Conservation (phyloP, 1,284 basidiomycete species). For the Volvariella volvacea region DNA sequence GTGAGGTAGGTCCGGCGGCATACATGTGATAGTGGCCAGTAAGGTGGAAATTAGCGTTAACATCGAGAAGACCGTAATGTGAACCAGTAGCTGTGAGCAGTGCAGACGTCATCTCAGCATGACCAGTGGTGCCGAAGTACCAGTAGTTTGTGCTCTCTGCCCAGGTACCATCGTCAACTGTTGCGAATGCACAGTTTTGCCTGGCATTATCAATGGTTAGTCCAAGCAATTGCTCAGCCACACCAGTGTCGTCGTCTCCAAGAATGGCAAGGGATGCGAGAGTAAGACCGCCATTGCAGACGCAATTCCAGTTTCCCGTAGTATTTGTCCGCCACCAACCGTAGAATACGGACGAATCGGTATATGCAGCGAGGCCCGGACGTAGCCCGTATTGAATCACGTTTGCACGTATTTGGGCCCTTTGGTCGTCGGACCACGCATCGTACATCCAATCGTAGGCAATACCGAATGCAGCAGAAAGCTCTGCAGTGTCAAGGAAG, state of each 20-base stretch:
- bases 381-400: conserved; percentile 78
- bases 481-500: conserved; percentile 93
- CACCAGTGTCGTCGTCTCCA: conserved; percentile 75
- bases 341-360: conserved; percentile 23
- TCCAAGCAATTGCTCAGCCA: conserved; percentile 62
- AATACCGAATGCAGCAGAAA: conserved; percentile 82
- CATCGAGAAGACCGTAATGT: conserved; percentile 66
- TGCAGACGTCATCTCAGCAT: conserved; percentile 86
- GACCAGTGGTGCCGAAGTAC: conserved; percentile 92
- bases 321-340: conserved; percentile 60
- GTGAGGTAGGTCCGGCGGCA: conserved; percentile 74
- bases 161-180: conserved; percentile 85
- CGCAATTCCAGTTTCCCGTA: conserved; percentile 95
- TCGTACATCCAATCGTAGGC: conserved; percentile 97
- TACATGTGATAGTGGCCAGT: conserved; percentile 93
- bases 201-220: conserved; percentile 72
- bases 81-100: conserved; percentile 85
- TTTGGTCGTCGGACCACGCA: conserved; percentile 73
- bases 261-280: conserved; percentile 88
- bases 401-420: conserved; percentile 61
- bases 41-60: conserved; percentile 65
- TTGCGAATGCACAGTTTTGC: conserved; percentile 68
- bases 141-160: conserved; percentile 94
- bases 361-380: conserved; percentile 52
- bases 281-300: conserved; percentile 89